These are phyloP conservation scores for Phytophthora fragariae DNA, from an alignment of 352 stramenopile species.

Conservation along the genomic window DNA sequence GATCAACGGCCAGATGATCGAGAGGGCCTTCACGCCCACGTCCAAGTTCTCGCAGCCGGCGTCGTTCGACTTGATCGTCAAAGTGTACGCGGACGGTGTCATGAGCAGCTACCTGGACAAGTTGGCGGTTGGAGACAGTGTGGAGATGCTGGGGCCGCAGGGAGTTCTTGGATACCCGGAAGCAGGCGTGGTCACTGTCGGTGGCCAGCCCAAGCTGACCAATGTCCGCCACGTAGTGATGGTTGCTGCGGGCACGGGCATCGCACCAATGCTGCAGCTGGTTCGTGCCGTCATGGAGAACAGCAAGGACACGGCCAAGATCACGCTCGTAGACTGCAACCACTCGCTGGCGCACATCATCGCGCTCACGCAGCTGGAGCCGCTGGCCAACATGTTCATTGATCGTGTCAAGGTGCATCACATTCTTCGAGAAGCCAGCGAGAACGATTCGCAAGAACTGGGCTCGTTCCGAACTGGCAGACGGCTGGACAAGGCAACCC, in stretches of 20 bases:
- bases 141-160: constrained; percentile 83
- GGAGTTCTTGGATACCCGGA: constrained; percentile 69
- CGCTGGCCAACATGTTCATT: constrained; percentile 82
- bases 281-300: constrained; percentile 75
- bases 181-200: constrained; percentile 55
- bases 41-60: constrained; percentile 72
- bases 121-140: constrained; percentile 54
- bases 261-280: constrained; percentile 87
- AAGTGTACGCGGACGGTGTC: constrained; percentile 77
- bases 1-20: constrained; percentile 80
- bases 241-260: constrained; percentile 79
- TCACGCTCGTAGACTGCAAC: constrained; percentile 84
- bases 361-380: constrained; percentile 74
- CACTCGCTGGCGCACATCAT: constrained; percentile 75
- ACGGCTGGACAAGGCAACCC: constrained; percentile 51
- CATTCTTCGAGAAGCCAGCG: constrained; percentile 59
- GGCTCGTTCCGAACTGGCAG: constrained; percentile 57
- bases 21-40: constrained; percentile 80
- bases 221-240: constrained; percentile 73
- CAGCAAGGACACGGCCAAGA: constrained; percentile 55
- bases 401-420: constrained; percentile 72
- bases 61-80: constrained; percentile 80
- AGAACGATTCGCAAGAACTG: constrained; percentile 56
- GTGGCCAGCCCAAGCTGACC: constrained; percentile 50
- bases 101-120: constrained; percentile 79